Percentiles rank a stretch among this genome's conserved stretches.
Evolutionary conservation across 495 filamentous ascomycete genomes (phyloP).

Genomic region (Penicillium desertorum): DNA sequence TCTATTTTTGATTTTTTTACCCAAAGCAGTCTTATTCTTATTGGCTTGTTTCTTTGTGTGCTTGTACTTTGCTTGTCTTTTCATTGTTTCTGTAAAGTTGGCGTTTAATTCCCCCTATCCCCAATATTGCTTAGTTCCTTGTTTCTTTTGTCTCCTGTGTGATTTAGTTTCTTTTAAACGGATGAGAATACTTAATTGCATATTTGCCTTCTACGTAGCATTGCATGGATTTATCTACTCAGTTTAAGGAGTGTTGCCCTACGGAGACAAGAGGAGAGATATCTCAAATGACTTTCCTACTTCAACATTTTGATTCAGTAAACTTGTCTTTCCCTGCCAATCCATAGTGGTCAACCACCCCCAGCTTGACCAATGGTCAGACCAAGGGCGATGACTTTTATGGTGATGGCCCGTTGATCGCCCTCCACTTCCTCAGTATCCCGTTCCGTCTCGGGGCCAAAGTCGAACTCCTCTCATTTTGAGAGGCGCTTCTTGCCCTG

Average conservation of each 20-base stretch:
- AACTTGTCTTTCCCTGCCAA: neutral
- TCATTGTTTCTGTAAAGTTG: slow-evolving; percentile 3
- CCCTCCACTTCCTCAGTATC: neutral
- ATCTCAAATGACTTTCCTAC: neutral
- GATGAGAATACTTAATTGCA: slow-evolving; percentile 12
- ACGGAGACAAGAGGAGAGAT: neutral
- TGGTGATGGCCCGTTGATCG: neutral
- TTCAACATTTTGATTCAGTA: neutral
- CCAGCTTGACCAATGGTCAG: neutral
- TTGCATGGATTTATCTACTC: neutral
- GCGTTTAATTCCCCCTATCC: slow-evolving; percentile 9
- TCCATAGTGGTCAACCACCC: neutral
- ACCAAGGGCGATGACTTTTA: neutral
- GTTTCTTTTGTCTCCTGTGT: slow-evolving; percentile 5
- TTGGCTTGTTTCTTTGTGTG: neutral
- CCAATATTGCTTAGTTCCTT: slow-evolving; percentile 1
- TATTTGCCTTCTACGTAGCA: neutral
- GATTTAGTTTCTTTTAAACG: slow-evolving; percentile 1
- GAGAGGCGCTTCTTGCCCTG: neutral
- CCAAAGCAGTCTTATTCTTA: neutral
- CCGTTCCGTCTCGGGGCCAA: neutral
- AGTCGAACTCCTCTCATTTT: neutral
- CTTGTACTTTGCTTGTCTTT: neutral
- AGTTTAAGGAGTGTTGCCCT: neutral
- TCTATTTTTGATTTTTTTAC: neutral